Base-by-base conservation (phyloP, 306 rosid species). In the Prunus fruticosa region DNA sequence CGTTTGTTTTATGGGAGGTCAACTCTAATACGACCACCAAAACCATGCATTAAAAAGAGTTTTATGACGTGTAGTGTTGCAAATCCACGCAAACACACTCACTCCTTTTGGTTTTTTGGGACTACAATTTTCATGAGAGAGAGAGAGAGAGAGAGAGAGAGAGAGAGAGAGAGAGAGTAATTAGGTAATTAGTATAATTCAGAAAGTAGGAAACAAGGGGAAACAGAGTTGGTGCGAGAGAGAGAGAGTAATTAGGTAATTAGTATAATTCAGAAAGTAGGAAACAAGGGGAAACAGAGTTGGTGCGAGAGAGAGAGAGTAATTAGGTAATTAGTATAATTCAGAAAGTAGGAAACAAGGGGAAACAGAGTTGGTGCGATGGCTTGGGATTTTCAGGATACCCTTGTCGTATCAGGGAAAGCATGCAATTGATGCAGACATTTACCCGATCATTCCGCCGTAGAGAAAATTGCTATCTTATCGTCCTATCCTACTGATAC, bases 381-480 rank as follows among this genome's bases (percentile, higher is more conserved):
- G 3, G 30, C 2, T 67, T 74, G 77, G 67, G 71, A 82, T 50
- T 77, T 80, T 74, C 45, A 47, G 41, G 87, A 81, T 79, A 81
- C 86, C 80, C 63, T 83, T 82, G 71, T 54, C 76, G 71, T 80
- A 61, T 67, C 8, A 32, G 25, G 27, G n/a, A 62, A 67, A 52
- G 47, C 60, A 41, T 56, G 51, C 76, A 82, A 50, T 51, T 64
- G 79, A 80, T 75, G 20, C 52, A 62, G 38, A 78, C 72, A 74
- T 75, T 68, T 78, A 69, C 77, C 62, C 43, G 9, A 38, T 38
- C 43, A 7, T 38, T 38, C 43, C 9, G 43, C 43, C 43, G 9
- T 38, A 1, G 43, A 38, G 9, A 38, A 38, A 38, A 38, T 38
- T 38, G 43, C 43, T 38, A 38, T 38, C 43, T 25, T 6, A 2